Conservation (phyloP, 257 asterid species). For the Solanum rostratum region DNA sequence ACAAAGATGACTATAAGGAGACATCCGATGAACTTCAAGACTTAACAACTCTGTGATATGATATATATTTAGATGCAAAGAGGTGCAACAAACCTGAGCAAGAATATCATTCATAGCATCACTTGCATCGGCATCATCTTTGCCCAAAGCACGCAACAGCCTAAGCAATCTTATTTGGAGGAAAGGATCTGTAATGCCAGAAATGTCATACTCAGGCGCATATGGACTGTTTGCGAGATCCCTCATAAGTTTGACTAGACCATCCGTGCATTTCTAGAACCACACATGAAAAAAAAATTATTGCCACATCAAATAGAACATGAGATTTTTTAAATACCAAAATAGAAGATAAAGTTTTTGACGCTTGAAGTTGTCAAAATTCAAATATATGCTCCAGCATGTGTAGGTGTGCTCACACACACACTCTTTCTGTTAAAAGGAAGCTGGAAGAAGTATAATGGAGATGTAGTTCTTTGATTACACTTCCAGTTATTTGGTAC, state of each 20-base stretch:
- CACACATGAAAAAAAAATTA: conserved; percentile 5
- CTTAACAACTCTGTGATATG: not conserved
- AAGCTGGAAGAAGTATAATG: not conserved
- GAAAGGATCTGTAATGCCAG: conserved; percentile 94
- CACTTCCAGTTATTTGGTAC: not conserved
- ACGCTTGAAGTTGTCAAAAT: not conserved
- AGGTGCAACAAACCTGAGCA: conserved; percentile 65
- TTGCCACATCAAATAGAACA: not conserved
- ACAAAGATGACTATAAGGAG: not conserved
- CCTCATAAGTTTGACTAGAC: conserved; percentile 72
- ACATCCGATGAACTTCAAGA: not conserved
- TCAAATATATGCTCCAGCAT: not conserved
- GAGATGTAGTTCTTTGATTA: not conserved
- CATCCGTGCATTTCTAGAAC: conserved; percentile 79
- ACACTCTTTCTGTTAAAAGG: not conserved
- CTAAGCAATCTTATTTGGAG: conserved; percentile 82
- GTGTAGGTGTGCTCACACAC: not conserved
- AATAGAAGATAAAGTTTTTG: not conserved
- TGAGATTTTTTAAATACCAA: not conserved
- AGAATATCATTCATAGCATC: conserved; percentile 94
- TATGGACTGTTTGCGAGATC: conserved; percentile 90
- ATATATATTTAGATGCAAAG: not conserved
- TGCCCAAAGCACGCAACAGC: conserved; percentile 79
- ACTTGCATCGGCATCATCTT: conserved; percentile 91
- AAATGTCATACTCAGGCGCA: conserved; percentile 89